Evolutionary conservation across 176 grass and related monocot species (phyloP), one percentile per base, ranked within the genome.

Genomic region (Carex scoparia): DNA sequence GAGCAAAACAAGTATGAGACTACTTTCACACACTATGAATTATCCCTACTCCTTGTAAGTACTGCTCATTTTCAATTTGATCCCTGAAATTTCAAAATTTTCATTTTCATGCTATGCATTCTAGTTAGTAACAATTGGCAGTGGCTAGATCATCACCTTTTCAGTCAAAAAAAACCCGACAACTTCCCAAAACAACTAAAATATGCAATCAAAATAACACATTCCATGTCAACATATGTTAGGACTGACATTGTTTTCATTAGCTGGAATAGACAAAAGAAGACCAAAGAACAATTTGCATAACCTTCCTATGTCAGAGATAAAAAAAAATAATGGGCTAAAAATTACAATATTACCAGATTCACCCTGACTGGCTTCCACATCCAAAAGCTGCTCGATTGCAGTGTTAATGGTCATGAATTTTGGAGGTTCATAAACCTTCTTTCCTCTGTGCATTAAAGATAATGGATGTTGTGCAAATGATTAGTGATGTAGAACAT

Each of bases 351-450:
- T 62, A 59, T 66, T 92, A 99, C 96, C 93, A 82, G 87, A 94
- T 90, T 86, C 91, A 0, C 79, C 84, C 65, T 44, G 72, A 2
- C 53, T 10, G 79, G 74, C 88, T 87, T 94, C 91, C 53, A 99
- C 87, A 88, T 99, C 93, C 87, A 99, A 94, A 82, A 99, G 91
- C 67, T 95, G 93, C 86, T 88, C 86, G 87, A 99, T 92, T 76
- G 96, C 96, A 61, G 90, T 99, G 81, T 92, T 93, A 30, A 99
- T 89, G 0, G 88, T 94, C 91, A 99, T 99, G 85, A 94, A 95
- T 80, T 84, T 91, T 86, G 96, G 81, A 86, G 91, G 89, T 87
- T 99, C 96, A 84, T 99, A 99, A 57, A 89, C 87, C 83, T 99
- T 95, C 57, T 88, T 95, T 87, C 96, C 96, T 87, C 93, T 99